Conservation (phyloP, 2,329 filamentous ascomycete genomes). For the Aspergillus persii region DNA sequence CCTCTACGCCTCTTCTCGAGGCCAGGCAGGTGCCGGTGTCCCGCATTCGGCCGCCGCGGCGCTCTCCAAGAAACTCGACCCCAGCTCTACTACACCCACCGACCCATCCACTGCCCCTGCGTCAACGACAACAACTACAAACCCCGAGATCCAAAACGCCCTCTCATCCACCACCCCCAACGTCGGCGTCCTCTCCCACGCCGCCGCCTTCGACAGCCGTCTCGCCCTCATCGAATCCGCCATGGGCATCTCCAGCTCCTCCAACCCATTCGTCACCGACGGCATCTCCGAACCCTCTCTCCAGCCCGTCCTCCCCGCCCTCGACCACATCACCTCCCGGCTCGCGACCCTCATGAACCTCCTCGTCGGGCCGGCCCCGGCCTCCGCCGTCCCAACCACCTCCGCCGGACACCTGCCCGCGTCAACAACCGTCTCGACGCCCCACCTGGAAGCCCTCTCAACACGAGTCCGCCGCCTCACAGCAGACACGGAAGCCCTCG, state of each 20-base stretch:
- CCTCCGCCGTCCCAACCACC: conserved; percentile 24
- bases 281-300: conserved; percentile 51
- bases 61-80: conserved; percentile 35
- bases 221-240: conserved; percentile 75
- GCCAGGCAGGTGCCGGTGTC: conserved; percentile 9
- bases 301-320: conserved; percentile 73
- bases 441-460: conserved; percentile 45
- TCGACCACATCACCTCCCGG: conserved; percentile 78
- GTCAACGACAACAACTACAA: conserved; percentile 6
- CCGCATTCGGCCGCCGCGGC: conserved; percentile 34
- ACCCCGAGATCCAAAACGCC: conserved; percentile 7
- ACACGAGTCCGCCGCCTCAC: conserved; percentile 45
- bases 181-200: conserved; percentile 63
- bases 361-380: conserved; percentile 36
- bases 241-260: conserved; percentile 72
- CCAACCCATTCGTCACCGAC: conserved; percentile 52
- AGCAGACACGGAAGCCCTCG: conserved; percentile 44
- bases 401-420: conserved; percentile 12
- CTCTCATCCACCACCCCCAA: background rate
- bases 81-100: conserved; percentile 11
- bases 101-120: background rate
- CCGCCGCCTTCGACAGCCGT: conserved; percentile 82
- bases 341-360: conserved; percentile 66
- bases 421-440: conserved; percentile 35
- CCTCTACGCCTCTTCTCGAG: conserved; percentile 47